A percentile compares a stretch with the other conserved stretches of the same genome.
Conservation (phyloP, 192 early-diverging fungal species). For the Thamnidium elegans region DNA sequence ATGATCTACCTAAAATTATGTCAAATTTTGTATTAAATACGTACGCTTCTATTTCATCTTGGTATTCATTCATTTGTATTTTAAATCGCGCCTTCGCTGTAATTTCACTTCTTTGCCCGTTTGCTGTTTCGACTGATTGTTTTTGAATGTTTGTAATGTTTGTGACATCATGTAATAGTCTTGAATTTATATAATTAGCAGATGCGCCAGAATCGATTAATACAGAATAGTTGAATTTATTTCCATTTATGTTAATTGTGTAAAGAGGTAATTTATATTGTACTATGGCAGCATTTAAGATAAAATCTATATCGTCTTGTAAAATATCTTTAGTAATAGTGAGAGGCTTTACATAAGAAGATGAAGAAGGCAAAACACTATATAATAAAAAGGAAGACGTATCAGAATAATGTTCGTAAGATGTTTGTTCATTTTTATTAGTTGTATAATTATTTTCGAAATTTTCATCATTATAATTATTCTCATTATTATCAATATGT, state of each 20-base stretch:
- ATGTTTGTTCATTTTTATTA: no score
- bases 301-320: neutral
- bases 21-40: constrained; percentile 9
- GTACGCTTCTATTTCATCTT: neutral
- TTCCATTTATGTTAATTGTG: neutral
- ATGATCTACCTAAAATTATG: constrained; percentile 1
- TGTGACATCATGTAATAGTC: neutral
- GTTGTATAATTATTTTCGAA: no score
- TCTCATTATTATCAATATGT: no score
- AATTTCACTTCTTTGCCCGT: neutral
- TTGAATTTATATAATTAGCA: neutral
- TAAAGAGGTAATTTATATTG: neutral
- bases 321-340: no score
- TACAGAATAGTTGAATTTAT: neutral
- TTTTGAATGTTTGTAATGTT: neutral
- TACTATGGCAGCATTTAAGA: neutral
- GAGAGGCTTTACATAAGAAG: no score
- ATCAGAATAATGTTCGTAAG: no score
- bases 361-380: no score
- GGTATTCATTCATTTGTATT: neutral
- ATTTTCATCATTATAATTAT: no score
- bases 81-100: neutral
- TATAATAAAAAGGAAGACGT: no score
- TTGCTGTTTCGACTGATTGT: neutral
- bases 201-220: constrained; percentile 1